Evolutionary conservation across 1,139 yeast genomes (phyloP), one percentile per base, ranked within the genome.

Genomic region (Nakaseomyces uthaithaninus): DNA sequence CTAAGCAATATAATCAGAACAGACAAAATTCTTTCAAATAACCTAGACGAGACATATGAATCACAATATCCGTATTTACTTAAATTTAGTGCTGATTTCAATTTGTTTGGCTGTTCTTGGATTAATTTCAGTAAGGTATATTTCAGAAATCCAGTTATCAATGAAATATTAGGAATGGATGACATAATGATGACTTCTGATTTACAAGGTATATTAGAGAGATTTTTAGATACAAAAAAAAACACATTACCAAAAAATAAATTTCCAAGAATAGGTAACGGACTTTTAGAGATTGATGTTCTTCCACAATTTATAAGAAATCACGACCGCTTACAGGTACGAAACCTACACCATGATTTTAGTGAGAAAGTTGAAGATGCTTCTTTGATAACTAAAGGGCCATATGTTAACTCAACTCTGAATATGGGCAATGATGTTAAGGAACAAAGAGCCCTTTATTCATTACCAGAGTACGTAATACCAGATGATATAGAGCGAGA

Each of bases 81-180:
- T 15, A 96, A 91, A 54, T 86, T 91, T 55, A 61, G 85, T 30
- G 69, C 85, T 0, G 98, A 93, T 55, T 86, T 72, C 60, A 89
- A 89, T 54, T 62, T 89, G 27, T 85, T 72, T 58, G 94, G 95
- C 0, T 85, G 96, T 59, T 80, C 81, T 4, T 82, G 93, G 87
- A 47, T 91, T 27, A 64, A 69, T 41, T 72, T 44, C 2, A 46
- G 45, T 2, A 51, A 54, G 17, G 50, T 65, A 14, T 61, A 50
- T 44, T 64, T 66, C 27, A 45, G 71, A 34, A 42, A 51, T 1
- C 71, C 71, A 1, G 49, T 66, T 8, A 42, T 64, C 8, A 54
- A 54, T 34, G 46, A 55, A n/a, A 57, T 53, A 2, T 35, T 54
- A 15, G 56, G 48, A 26, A 42, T 55, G 22, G 53, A 57, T 44